Evolutionary conservation across 78 protist species (phyloP).

Genomic region (Paratrimastix pyriformis): DNA sequence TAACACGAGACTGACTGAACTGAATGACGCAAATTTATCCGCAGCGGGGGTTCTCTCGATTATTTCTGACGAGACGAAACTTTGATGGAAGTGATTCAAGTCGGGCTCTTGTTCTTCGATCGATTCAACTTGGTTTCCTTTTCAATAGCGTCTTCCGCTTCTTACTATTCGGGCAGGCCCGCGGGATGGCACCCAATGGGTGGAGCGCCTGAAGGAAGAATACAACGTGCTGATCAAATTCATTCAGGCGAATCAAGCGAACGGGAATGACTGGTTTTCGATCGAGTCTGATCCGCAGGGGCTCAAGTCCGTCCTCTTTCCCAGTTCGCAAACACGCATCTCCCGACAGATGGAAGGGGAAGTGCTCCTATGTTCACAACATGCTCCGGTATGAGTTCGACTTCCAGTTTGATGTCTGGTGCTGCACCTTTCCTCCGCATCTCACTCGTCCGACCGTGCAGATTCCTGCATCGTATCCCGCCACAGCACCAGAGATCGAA

Average conservation of each 20-base stretch:
- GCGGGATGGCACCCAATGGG: constrained; percentile 79
- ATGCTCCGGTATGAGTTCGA: constrained; percentile 72
- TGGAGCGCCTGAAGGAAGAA: constrained; percentile 77
- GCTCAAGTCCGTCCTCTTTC: constrained; percentile 36
- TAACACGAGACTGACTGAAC: no score
- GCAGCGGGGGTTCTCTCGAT: no score
- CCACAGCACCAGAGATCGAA: constrained; percentile 70
- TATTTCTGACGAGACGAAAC: no score
- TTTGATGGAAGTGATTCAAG: no score
- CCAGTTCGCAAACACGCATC: neutral
- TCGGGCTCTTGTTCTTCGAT: no score
- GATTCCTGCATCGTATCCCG: constrained; percentile 87
- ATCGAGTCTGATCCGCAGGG: constrained; percentile 65
- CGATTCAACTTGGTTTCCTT: no score
- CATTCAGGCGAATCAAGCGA: constrained; percentile 11
- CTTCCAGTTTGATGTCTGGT: constrained; percentile 73
- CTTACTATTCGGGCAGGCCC: constrained; percentile 61
- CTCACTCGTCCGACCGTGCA: neutral
- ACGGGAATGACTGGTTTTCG: constrained; percentile 76
- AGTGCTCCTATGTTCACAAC: constrained; percentile 69
- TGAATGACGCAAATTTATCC: no score
- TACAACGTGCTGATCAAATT: constrained; percentile 52
- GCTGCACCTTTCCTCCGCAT: neutral
- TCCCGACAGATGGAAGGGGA: constrained; percentile 58
- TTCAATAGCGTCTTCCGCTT: no score